Evolutionary conservation across 257 asterid species (phyloP).

Genomic region (Petunia axillaris): DNA sequence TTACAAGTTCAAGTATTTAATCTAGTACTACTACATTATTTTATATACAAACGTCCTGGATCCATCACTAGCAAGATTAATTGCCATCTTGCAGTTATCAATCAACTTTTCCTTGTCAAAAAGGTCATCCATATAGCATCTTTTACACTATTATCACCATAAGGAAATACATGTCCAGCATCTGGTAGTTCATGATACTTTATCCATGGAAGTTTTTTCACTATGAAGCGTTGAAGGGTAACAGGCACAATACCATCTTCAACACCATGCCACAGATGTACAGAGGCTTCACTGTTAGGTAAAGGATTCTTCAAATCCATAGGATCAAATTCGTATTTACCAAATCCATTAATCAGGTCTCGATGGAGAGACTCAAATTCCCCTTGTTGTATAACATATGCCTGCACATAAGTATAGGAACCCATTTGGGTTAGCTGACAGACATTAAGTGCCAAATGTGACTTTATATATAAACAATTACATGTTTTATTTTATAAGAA

Average conservation of each 20-base stretch:
- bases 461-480: no score
- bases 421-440: no score
- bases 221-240: slow-evolving; percentile 61
- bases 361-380: slow-evolving; percentile 59
- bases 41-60: no score
- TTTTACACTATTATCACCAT: slow-evolving; percentile 21
- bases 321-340: slow-evolving; percentile 63
- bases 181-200: slow-evolving; percentile 41
- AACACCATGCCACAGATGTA: slow-evolving; percentile 75
- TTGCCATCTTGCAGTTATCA: no score
- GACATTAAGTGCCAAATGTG: no score
- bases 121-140: slow-evolving; percentile 42
- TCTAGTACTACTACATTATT: no score
- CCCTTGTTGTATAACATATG: slow-evolving; percentile 60
- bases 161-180: slow-evolving; percentile 38
- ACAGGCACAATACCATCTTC: slow-evolving; percentile 74
- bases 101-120: slow-evolving; percentile 23
- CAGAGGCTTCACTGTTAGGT: slow-evolving; percentile 48
- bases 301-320: slow-evolving; percentile 59
- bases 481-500: no score
- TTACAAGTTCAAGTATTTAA: no score
- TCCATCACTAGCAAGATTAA: no score
- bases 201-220: slow-evolving; percentile 66
- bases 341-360: slow-evolving; percentile 62
- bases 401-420: slow-evolving; percentile 35